Evolutionary conservation across 495 filamentous ascomycete species (phyloP), one percentile per base, ranked within the genome.

Genomic region (Podospora pseudopauciseta): DNA sequence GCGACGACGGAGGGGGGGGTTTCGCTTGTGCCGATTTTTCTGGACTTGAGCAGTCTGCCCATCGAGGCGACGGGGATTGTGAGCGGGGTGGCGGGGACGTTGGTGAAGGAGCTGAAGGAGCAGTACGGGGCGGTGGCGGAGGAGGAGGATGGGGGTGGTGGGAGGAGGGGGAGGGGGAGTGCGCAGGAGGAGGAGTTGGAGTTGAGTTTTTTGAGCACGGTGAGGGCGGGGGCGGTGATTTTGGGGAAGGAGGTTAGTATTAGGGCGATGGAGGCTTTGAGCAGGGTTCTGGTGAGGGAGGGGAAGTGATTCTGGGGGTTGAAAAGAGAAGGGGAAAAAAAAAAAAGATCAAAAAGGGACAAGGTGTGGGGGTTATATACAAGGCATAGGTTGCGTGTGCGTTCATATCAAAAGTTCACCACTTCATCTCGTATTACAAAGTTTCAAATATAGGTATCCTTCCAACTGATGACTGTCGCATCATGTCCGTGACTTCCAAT

Each of bases 11-110:
- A 32, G 26, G 86, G 88, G 32, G 84, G 88, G 32, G 84, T 92
- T 62, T 86, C 87, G 39, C 85, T 97, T 18, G 87, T 98, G 16
- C 94, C 95, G 0, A 95, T 99, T 68, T 94, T 91, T 69, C 85
- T 99, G 2, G 93, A 97, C 71, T 82, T 99, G 62, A 86, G 86
- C 23, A 87, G 89, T 32, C 82, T 98, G 3, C 92, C 94, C 1
- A 83, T 93, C 26, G 94, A 97, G 77, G 93, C 92, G 4, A 96
- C 93, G 1, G 95, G 95, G 44, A 97, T 97, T 65, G 92, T 97
- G 49, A 96, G 92, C 71, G 94, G 94, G 7, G 91, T 97, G 20
- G 94, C 94, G 1, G 91, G 92, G 16, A 86, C 86, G 68, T 82
- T 97, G 55, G 91, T 92, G 1, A 86, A 77, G 66, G 84, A 85